These are phyloP conservation scores for Mytilinidion resinicola DNA, from an alignment of 495 filamentous ascomycete genomes.

Conservation along the genomic window DNA sequence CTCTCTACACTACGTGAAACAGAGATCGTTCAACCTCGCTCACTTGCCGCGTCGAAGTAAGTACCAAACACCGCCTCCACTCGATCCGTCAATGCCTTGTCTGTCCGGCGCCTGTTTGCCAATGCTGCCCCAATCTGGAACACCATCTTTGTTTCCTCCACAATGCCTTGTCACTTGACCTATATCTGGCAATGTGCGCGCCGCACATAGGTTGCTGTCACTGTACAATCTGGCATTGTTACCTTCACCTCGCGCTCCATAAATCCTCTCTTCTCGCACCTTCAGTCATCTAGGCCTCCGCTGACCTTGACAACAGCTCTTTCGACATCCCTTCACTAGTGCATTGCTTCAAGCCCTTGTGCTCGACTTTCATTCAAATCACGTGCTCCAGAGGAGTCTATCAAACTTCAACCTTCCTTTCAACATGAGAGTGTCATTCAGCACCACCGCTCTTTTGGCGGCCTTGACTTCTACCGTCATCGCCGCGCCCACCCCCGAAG, in stretches of 20 bases:
- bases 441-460: conserved; percentile 16
- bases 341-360: conserved; percentile 9
- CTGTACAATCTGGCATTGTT: too few species aligned
- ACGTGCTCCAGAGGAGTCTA: conserved; percentile 2
- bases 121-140: too few species aligned
- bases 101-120: too few species aligned
- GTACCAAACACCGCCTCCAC: background rate
- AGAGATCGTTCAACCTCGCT: background rate
- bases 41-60: background rate
- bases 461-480: conserved; percentile 7
- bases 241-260: too few species aligned
- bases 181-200: too few species aligned
- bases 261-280: background rate
- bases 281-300: background rate
- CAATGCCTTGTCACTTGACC: too few species aligned
- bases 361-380: conserved; percentile 4
- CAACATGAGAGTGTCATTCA: conserved; percentile 20
- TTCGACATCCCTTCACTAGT: conserved; percentile 3
- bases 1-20: background rate
- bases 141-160: too few species aligned
- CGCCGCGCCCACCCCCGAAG: background rate
- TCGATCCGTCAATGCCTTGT: too few species aligned
- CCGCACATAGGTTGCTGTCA: too few species aligned
- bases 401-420: background rate
- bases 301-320: conserved; percentile 19